These are phyloP conservation scores for Leersia perrieri DNA, from an alignment of 176 grass and related monocot species.

Conservation along the genomic window DNA sequence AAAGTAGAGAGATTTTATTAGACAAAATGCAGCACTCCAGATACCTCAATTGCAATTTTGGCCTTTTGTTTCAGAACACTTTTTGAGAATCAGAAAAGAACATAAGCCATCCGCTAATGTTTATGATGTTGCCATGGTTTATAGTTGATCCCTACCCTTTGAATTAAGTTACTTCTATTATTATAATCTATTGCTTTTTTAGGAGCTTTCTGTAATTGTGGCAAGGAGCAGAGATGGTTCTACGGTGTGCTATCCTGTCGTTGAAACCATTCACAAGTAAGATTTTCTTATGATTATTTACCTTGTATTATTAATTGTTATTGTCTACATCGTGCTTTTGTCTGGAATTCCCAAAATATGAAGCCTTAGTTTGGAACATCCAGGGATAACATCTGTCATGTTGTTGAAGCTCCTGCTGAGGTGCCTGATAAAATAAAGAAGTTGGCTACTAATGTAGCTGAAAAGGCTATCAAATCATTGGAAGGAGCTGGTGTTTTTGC, in stretches of 20 bases:
- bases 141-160: not conserved
- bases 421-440: slow-evolving; percentile 69
- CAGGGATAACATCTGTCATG: slow-evolving; percentile 94
- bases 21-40: not conserved
- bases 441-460: slow-evolving; percentile 61
- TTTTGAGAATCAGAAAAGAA: not conserved
- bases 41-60: not conserved
- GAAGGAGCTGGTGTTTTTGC: slow-evolving; percentile 92
- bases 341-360: not conserved
- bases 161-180: not conserved
- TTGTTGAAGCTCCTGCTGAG: slow-evolving; percentile 83
- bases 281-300: not conserved
- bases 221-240: slow-evolving; percentile 78
- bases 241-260: slow-evolving; percentile 79
- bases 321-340: not conserved
- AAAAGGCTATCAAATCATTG: slow-evolving; percentile 70
- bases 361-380: slow-evolving; percentile 27
- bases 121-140: slow-evolving; percentile 9
- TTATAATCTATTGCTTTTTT: not conserved
- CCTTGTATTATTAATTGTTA: not conserved
- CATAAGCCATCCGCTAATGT: not conserved
- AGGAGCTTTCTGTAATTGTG: slow-evolving; percentile 94
- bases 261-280: slow-evolving; percentile 97
- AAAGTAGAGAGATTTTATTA: not conserved
- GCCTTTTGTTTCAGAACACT: not conserved